A percentile compares a stretch with the other conserved stretches of the same genome.
These are phyloP conservation scores for Primulina huaijiensis DNA, from an alignment of 257 asterid species.

Conservation along the genomic window DNA sequence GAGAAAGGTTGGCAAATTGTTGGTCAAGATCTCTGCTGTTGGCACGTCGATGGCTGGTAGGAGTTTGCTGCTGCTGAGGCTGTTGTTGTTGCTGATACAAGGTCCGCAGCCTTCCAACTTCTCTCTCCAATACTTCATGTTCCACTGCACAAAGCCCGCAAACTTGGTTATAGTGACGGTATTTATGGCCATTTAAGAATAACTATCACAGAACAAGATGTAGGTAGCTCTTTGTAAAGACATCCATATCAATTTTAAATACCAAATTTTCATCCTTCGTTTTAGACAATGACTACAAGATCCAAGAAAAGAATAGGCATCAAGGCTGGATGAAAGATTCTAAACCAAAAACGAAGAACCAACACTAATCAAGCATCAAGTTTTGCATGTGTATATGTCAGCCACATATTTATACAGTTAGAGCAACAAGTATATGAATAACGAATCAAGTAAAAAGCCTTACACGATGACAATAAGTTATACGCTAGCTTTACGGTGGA, in stretches of 20 bases:
- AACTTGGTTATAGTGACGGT: constrained; percentile 15
- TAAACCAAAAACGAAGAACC: not conserved
- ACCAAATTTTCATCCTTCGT: not conserved
- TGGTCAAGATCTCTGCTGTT: constrained; percentile 65
- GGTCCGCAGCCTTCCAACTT: constrained; percentile 47
- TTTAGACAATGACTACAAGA: not conserved
- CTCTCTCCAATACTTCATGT: constrained; percentile 73
- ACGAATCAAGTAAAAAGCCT: not conserved
- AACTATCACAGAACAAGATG: not conserved
- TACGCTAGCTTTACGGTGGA: not conserved
- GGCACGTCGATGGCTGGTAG: constrained; percentile 45
- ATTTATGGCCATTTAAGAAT: not conserved
- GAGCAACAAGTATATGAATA: not conserved
- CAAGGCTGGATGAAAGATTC: not conserved
- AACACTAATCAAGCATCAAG: not conserved
- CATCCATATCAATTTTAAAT: not conserved
- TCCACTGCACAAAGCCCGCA: constrained; percentile 49
- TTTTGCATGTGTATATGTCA: not conserved
- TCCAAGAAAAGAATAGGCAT: not conserved
- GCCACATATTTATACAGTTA: not conserved
- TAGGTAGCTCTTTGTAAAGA: not conserved
- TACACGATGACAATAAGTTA: too few species aligned
- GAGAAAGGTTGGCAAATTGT: constrained; percentile 58
- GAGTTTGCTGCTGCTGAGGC: constrained; percentile 28
- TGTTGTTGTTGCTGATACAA: constrained; percentile 50